Percentiles rank a stretch among this genome's conserved stretches.
phyloP scores from a whole-genome alignment of 73 alveolate species.

The Paramecium pentaurelia region DNA sequence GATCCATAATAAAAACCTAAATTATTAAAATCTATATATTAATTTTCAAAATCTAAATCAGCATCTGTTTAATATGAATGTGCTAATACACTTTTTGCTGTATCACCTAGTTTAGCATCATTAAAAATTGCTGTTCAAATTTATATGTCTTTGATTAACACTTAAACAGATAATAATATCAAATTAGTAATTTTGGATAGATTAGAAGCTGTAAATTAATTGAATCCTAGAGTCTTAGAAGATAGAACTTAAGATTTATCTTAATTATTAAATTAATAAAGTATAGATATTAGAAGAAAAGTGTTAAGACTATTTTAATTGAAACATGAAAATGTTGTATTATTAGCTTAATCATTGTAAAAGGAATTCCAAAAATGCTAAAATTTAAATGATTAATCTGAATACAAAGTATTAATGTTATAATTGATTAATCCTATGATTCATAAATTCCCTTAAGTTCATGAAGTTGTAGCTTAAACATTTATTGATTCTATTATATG shows the following conservation, averaged over 20 bases:
- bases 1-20: conserved; percentile 80
- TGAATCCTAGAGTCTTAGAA: conserved; percentile 15
- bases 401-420: neutral
- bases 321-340: neutral
- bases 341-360: neutral
- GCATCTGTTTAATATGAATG: conserved; percentile 82
- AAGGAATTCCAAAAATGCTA: neutral
- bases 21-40: conserved; percentile 73
- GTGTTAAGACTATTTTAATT: neutral
- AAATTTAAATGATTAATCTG: neutral
- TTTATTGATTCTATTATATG: neutral
- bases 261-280: neutral
- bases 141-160: conserved; percentile 70
- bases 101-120: conserved; percentile 79
- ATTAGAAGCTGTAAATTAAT: conserved; percentile 40
- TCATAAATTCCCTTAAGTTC: neutral
- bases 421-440: neutral
- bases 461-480: neutral
- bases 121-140: conserved; percentile 76
- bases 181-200: conserved; percentile 79
- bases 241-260: neutral
- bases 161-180: conserved; percentile 80
- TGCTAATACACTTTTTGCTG: conserved; percentile 76
- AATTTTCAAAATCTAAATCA: conserved; percentile 72
- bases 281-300: conserved; percentile 39